Evolutionary conservation across 2,329 filamentous ascomycete genomes (phyloP).

Genomic region (Cytospora mali): DNA sequence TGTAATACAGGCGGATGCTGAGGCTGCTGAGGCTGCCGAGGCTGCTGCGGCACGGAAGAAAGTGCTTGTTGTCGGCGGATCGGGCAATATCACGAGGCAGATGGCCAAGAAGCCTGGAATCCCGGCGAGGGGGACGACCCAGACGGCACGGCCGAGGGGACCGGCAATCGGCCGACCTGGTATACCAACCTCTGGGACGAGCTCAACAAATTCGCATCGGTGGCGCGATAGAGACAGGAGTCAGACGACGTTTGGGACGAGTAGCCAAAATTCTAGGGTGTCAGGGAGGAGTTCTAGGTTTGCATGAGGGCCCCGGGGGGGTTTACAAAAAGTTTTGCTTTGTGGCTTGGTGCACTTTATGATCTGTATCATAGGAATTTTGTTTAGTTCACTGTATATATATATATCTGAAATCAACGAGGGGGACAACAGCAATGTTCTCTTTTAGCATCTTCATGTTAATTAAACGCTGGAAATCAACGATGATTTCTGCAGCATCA

Average conservation of each 20-base stretch:
- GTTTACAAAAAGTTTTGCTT: not conserved
- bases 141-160: not conserved
- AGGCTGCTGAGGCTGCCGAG: not conserved
- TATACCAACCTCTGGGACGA: not conserved
- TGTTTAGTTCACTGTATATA: not conserved
- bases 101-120: not conserved
- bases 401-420: not conserved
- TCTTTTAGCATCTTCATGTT: no score
- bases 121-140: not conserved
- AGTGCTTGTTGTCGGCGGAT: conserved; percentile 14
- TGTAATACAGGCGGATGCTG: conserved; percentile 10
- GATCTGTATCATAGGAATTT: not conserved
- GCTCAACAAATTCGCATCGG: not conserved
- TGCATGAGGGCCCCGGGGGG: not conserved
- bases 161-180: not conserved
- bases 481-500: no score
- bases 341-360: not conserved
- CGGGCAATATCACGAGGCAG: conserved; percentile 6
- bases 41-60: not conserved
- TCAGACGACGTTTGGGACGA: not conserved
- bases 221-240: conserved; percentile 7
- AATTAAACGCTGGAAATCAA: no score
- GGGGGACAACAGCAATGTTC: no score
- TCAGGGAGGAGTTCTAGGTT: conserved; percentile 8
- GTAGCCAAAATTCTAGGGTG: conserved; percentile 3